phyloP scores from a whole-genome alignment of 2,329 filamentous ascomycete genomes.

The Aspergillus brunneoviolaceus region DNA sequence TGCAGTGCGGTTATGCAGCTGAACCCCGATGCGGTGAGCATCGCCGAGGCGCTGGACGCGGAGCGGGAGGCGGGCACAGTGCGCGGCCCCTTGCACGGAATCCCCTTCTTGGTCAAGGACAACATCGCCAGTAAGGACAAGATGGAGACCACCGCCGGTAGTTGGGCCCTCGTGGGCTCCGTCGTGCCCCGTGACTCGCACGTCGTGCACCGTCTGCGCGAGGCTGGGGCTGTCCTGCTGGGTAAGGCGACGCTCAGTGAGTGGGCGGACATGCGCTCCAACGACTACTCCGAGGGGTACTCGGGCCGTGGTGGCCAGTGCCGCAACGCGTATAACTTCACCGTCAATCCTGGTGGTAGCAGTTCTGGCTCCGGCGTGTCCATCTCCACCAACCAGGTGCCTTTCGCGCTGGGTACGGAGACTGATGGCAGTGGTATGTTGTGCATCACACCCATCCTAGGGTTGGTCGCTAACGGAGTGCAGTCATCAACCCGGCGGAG shows the following conservation, averaged over 20 bases:
- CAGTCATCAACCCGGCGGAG: conserved; percentile 69
- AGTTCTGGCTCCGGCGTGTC: conserved; percentile 66
- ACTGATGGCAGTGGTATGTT: conserved; percentile 63
- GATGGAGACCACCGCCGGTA: conserved; percentile 73
- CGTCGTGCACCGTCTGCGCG: conserved; percentile 61
- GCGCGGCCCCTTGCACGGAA: conserved; percentile 69
- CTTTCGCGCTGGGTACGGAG: conserved; percentile 70
- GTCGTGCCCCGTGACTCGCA: conserved; percentile 67
- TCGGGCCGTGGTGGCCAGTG: conserved; percentile 64
- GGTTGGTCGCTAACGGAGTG: conserved; percentile 4
- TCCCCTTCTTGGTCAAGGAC: conserved; percentile 74
- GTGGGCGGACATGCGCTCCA: conserved; percentile 71
- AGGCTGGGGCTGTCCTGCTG: conserved; percentile 67
- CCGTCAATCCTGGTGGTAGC: conserved; percentile 66
- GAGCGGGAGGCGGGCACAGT: conserved; percentile 59
- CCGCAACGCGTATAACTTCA: conserved; percentile 67
- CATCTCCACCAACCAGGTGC: conserved; percentile 62
- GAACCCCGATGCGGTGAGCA: conserved; percentile 65
- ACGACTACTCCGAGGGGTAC: conserved; percentile 67
- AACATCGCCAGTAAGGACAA: conserved; percentile 64
- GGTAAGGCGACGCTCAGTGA: conserved; percentile 71
- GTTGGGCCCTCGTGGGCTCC: conserved; percentile 64
- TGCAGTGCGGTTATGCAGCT: conserved; percentile 56
- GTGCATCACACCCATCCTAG: neutral
- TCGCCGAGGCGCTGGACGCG: conserved; percentile 60